Conservation (phyloP, 805 yeast species). For the Saturnispora dispora region DNA sequence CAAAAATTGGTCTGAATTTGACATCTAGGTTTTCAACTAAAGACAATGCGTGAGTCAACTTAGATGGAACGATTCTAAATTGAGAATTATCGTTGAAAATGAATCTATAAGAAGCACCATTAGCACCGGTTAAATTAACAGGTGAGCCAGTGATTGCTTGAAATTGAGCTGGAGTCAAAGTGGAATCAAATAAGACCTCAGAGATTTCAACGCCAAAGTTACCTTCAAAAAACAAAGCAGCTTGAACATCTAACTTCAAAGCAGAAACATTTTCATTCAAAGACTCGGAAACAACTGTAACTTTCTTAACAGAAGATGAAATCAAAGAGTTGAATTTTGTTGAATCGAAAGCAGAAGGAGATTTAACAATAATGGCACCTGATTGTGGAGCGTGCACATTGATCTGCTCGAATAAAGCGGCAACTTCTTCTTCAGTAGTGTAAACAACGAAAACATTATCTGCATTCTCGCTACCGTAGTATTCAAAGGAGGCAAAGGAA, state of each 20-base stretch:
- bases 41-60: slow-evolving; percentile 61
- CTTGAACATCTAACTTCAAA: slow-evolving; percentile 63
- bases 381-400: slow-evolving; percentile 19
- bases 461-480: slow-evolving; percentile 53
- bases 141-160: slow-evolving; percentile 12
- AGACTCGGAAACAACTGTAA: slow-evolving; percentile 61
- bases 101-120: slow-evolving; percentile 37
- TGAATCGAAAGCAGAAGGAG: slow-evolving; percentile 72
- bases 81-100: slow-evolving; percentile 64
- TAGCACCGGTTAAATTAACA: slow-evolving; percentile 1
- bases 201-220: slow-evolving; percentile 36
- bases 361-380: slow-evolving; percentile 65
- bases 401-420: slow-evolving; percentile 39
- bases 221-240: slow-evolving; percentile 50
- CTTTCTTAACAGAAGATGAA: slow-evolving; percentile 47
- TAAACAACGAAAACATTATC: slow-evolving; percentile 73
- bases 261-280: slow-evolving; percentile 26
- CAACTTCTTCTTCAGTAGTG: slow-evolving; percentile 58
- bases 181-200: slow-evolving; percentile 36
- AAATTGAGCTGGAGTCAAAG: slow-evolving; percentile 25
- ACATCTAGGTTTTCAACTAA: slow-evolving; percentile 46
- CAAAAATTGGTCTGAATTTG: slow-evolving; percentile 55
- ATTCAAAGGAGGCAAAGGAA: slow-evolving; percentile 54
- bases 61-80: slow-evolving; percentile 47
- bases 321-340: slow-evolving; percentile 48